These are phyloP conservation scores for Ploettnerulaceae sp. DNA, from an alignment of 2,329 filamentous ascomycete genomes.

Conservation along the genomic window DNA sequence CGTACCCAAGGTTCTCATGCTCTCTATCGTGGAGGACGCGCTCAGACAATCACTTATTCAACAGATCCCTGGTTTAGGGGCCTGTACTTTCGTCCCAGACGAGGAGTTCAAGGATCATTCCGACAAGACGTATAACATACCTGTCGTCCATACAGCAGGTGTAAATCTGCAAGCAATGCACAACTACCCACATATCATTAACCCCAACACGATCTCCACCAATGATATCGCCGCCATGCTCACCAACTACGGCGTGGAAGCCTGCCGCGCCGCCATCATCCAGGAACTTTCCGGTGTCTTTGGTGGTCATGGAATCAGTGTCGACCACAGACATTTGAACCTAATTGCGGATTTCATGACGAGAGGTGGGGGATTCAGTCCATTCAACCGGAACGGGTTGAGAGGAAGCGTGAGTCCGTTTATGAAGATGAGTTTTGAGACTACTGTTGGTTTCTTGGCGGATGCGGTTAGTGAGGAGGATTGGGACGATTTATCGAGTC, in stretches of 20 bases:
- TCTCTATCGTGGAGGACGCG: constrained; percentile 80
- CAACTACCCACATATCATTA: constrained; percentile 76
- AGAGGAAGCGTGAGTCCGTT: constrained; percentile 83
- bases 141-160: constrained; percentile 71
- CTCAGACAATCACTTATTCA: constrained; percentile 78
- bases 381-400: constrained; percentile 89
- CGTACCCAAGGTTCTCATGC: constrained; percentile 87
- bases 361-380: constrained; percentile 79
- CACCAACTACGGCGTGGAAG: constrained; percentile 85
- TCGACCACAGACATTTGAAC: constrained; percentile 89
- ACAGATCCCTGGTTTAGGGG: constrained; percentile 71
- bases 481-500: constrained; percentile 80
- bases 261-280: constrained; percentile 81
- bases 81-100: constrained; percentile 61
- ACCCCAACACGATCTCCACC: constrained; percentile 80
- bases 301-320: constrained; percentile 81
- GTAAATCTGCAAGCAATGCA: constrained; percentile 91
- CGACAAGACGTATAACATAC: constrained; percentile 45
- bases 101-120: constrained; percentile 47
- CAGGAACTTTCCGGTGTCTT: constrained; percentile 83
- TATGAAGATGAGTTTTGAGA: constrained; percentile 99
- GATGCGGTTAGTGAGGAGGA: constrained; percentile 89
- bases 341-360: constrained; percentile 98
- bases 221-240: constrained; percentile 91
- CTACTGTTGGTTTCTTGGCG: constrained; percentile 86